Base-by-base conservation (phyloP, 1,284 basidiomycete genomes). In the Rhodotorula sp. region DNA sequence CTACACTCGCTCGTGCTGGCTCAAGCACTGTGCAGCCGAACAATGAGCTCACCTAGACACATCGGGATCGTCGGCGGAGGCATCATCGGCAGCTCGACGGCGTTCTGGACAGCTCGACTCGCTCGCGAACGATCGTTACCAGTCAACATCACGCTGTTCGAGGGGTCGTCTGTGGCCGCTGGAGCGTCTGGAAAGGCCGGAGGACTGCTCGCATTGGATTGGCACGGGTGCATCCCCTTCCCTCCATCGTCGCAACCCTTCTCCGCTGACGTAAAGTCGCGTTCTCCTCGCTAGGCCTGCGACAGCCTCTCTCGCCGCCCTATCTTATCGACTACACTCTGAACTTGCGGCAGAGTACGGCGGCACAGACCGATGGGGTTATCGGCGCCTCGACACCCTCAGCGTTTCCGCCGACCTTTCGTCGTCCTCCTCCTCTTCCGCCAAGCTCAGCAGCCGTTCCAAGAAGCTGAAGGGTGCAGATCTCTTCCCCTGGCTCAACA, bases 131-230 rank as follows among this genome's bases (percentile, higher is more conserved):
- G 61, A 22, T 48, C 39, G 29, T 39, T 59, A 24, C 6, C 32
- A 29, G 61, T 70, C 36, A 72, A 69, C 29, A 78, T 84, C 64
- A 83, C 81, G 2, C 79, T 97, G 10, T 79, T 96, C 60, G 94
- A 97, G 81, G 89, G 90, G 5, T 91, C 89, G 1, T 79, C 77
- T 9, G 80, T 86, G 20, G 86, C 85, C 0, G 81, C 84, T 10
- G 86, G 81, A 0, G 91, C 93, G 1, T 90, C 88, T 0, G 94
- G 94, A 9, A 95, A 95, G 79, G 90, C 91, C 0, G 94, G 92
- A 4, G 94, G 94, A 0, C 87, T 97, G n/a, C 84, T 97, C 30
- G 92, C 94, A 0, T 84, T 86, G 65, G 89, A 92, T 77, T 89
- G 88, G 88, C 79, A 79, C 32, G 74, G 64, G 71, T 53, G 2